These are phyloP conservation scores for Agaricus blazei DNA, from an alignment of 768 basidiomycete genomes.

Conservation along the genomic window DNA sequence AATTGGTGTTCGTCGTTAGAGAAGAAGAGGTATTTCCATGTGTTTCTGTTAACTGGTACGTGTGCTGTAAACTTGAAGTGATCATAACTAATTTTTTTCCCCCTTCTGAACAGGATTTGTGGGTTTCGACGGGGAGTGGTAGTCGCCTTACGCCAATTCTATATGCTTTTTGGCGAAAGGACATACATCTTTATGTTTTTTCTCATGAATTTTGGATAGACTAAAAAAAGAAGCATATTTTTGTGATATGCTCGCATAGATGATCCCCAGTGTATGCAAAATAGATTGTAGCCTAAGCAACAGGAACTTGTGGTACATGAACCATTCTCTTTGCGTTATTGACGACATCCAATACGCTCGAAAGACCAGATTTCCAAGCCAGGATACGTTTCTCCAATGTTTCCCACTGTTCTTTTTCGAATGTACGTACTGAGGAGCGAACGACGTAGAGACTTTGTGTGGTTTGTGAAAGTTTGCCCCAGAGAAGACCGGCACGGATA, in stretches of 20 bases:
- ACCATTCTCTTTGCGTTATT: slow-evolving; percentile 46
- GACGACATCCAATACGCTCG: slow-evolving; percentile 67
- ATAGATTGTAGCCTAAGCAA: slow-evolving; percentile 14
- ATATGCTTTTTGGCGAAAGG: neutral
- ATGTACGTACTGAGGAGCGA: slow-evolving; percentile 69
- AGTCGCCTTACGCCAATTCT: slow-evolving; percentile 13
- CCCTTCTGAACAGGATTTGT: slow-evolving; percentile 52
- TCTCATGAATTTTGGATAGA: neutral
- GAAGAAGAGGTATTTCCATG: slow-evolving; percentile 80
- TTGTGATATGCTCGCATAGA: neutral
- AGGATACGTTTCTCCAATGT: slow-evolving; percentile 65
- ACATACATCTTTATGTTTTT: slow-evolving; percentile 1
- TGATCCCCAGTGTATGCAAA: neutral
- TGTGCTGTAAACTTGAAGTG: slow-evolving; percentile 1
- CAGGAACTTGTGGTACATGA: slow-evolving; percentile 26
- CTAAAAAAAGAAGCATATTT: neutral
- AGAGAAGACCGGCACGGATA: slow-evolving; percentile 73
- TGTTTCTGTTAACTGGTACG: slow-evolving; percentile 75
- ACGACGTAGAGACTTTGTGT: slow-evolving; percentile 68
- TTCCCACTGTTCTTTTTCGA: slow-evolving; percentile 78
- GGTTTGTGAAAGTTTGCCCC: slow-evolving; percentile 81
- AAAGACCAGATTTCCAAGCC: slow-evolving; percentile 74
- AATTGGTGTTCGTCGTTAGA: slow-evolving; percentile 86
- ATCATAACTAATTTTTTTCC: slow-evolving; percentile 2
- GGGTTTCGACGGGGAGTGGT: slow-evolving; percentile 88